Conservation (phyloP, 169 alveolate genomes). For the Eimeria falciformis region DNA sequence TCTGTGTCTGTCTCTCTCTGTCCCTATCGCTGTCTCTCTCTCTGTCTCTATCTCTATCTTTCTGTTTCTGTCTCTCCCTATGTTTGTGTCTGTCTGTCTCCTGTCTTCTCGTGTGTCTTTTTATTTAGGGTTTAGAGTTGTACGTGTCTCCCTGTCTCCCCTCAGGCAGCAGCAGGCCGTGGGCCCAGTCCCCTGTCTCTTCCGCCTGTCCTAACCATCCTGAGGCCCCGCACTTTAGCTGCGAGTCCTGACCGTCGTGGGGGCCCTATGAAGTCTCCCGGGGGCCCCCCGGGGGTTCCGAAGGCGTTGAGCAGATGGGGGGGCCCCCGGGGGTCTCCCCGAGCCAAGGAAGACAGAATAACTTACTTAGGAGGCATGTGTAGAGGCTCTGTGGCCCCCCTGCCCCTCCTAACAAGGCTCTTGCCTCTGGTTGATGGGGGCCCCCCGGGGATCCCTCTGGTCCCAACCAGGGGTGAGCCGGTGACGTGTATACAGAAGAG, state of each 20-base stretch:
- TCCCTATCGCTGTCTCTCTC: no score
- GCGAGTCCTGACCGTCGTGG: slow-evolving; percentile 15
- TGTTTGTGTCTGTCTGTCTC: no score
- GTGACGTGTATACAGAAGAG: neutral
- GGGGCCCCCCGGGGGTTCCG: slow-evolving; percentile 37
- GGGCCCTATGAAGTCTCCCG: neutral
- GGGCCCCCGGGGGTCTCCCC: slow-evolving; percentile 10
- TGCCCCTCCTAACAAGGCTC: slow-evolving; percentile 36
- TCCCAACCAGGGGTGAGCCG: neutral
- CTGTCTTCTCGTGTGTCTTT: neutral
- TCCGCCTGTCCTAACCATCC: slow-evolving; percentile 7
- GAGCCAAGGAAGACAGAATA: slow-evolving; percentile 16
- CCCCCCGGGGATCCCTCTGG: neutral
- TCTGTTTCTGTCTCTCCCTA: no score
- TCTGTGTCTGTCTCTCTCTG: no score
- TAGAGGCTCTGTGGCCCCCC: slow-evolving; percentile 55
- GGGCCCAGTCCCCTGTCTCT: slow-evolving; percentile 41
- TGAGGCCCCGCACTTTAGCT: slow-evolving; percentile 3
- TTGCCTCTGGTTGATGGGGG: slow-evolving; percentile 33
- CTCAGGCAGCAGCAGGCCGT: slow-evolving; percentile 69
- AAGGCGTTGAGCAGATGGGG: neutral
- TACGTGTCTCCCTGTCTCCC: no score
- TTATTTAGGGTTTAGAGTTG: no score
- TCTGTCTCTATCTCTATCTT: neutral
- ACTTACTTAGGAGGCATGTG: slow-evolving; percentile 53